Base-by-base conservation (phyloP, 1,284 basidiomycete species). In the Ganoderma multipileum region DNA sequence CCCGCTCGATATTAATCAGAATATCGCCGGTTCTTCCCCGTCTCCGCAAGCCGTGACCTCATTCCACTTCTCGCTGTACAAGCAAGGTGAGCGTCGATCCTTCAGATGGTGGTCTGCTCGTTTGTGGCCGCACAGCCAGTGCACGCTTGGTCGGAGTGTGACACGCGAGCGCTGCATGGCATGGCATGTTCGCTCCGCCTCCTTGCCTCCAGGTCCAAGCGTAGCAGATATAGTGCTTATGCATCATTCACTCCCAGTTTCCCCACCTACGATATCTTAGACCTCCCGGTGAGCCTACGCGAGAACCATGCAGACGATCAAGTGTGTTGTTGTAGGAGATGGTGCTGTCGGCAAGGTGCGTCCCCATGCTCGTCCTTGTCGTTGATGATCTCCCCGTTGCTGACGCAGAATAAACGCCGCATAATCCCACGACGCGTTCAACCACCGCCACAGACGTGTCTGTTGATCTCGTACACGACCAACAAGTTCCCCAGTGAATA, bases 401-500 rank as follows among this genome's bases (percentile, higher is more conserved):
- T 63, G 36, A 60, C 36, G 23, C 6, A 23, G 28, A 20, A 14
- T 3, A 33, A 54, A 61, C 26, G 14, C 55, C 63, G 41, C 65
- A 20, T 42, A 28, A 28, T 52, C 23, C 30, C 16, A 54, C 44
- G 50, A 23, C 54, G 39, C 39, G 33, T 26, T 36, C 59, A 23
- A 54, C 63, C 39, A 47, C 42, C 55, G 11, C 66, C 26, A 44
- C 63, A 98, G 95, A 99, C 97, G 63, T 99, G 97, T 88, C 88
- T 99, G 75, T 88, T 99, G 84, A 99, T 99, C 83, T 99, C 97
- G 70, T 99, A 99, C 86, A 99, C 97, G 61, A 99, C 98, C 79
- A 99, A 99, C 91, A 95, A 96, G 82, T 97, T 97, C 83, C 95
- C 95, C 59, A 96, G 94, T 82, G 98, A 99, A 89, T 99, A 99